phyloP scores from a whole-genome alignment of 768 basidiomycete species.

The Dioszegia crocea region DNA sequence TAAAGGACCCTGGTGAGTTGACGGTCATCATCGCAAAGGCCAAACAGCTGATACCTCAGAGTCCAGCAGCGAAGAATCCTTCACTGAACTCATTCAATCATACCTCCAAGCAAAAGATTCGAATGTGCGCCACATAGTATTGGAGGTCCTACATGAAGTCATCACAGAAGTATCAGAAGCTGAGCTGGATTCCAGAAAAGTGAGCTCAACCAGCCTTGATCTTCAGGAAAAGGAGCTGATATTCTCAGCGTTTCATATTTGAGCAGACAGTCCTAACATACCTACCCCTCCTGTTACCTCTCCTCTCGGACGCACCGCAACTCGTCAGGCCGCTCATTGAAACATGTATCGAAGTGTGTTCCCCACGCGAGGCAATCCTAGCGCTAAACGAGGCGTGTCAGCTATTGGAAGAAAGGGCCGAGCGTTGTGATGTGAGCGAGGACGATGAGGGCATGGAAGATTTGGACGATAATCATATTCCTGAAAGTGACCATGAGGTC shows the following conservation, averaged over 20 bases:
- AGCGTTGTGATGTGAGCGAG: conserved; percentile 23
- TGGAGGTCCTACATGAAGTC: conserved; percentile 9
- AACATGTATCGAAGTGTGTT: conserved; percentile 1
- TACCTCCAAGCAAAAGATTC: conserved; percentile 1
- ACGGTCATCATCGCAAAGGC: not conserved
- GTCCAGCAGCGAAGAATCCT: not conserved
- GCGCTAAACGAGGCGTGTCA: conserved; percentile 22
- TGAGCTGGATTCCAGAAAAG: not conserved
- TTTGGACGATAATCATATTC: not conserved
- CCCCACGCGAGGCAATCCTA: conserved; percentile 23
- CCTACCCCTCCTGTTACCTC: conserved; percentile 23
- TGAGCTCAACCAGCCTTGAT: conserved; percentile 1
- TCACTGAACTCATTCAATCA: conserved; percentile 1
- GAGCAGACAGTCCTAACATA: conserved; percentile 10
- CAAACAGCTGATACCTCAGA: not conserved
- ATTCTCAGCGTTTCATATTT: not conserved
- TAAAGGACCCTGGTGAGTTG: not conserved
- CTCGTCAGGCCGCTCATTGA: not conserved
- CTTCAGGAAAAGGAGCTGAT: conserved; percentile 12
- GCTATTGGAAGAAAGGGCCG: conserved; percentile 18
- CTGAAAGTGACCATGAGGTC: not conserved
- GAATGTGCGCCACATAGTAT: not conserved
- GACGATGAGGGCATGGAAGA: conserved; percentile 9
- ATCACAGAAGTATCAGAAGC: conserved; percentile 2
- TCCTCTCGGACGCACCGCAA: not conserved